Evolutionary conservation across 148 eudicot species (phyloP), one percentile per base, ranked within the genome.

Genomic region (Persicaria tinctoria): DNA sequence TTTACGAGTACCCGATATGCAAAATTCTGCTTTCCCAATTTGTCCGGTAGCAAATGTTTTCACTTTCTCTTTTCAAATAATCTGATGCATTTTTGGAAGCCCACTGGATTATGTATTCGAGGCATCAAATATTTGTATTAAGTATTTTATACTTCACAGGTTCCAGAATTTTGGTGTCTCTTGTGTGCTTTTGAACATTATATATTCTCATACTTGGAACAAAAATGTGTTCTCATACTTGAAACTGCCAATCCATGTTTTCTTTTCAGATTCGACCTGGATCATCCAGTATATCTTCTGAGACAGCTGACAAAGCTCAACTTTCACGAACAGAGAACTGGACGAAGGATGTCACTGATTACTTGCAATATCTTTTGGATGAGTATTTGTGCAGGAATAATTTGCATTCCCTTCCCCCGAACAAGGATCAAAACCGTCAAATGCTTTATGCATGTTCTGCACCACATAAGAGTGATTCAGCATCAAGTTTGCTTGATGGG

Each of bases 341-440:
- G 97, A 92, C 98, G 23, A 94, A 86, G 78, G 98, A 94, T 82
- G 66, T 92, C 74, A 85, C 83, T 57, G 98, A 92, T 55, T 94
- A 94, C 84, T 83, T 94, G 85, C 96, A 94, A 78, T 48, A 70
- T 75, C 88, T 92, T 71, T 76, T 92, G 75, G 93, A 88, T 77
- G 95, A 92, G 73, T 79, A 81, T 47, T 80, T 85, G 38, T 76
- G 84, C 17, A 87, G 70, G 80, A 82, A 76, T 75, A 85, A 72
- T 74, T 68, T 85, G 79, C 88, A 84, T 73, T 81, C 87, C 56
- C 75, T 68, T 60, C 66, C 77, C n/a, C 85, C 79, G 41, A 72
- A 70, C 77, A 87, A 87, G 79, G 91, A 90, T 76, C 86, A 90
- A 38, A 81, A 89, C 76, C 79, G 84, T 66, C 95, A 85, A 68